phyloP scores from a whole-genome alignment of 495 filamentous ascomycete genomes.

The Hypomontagnella submonticulosa region DNA sequence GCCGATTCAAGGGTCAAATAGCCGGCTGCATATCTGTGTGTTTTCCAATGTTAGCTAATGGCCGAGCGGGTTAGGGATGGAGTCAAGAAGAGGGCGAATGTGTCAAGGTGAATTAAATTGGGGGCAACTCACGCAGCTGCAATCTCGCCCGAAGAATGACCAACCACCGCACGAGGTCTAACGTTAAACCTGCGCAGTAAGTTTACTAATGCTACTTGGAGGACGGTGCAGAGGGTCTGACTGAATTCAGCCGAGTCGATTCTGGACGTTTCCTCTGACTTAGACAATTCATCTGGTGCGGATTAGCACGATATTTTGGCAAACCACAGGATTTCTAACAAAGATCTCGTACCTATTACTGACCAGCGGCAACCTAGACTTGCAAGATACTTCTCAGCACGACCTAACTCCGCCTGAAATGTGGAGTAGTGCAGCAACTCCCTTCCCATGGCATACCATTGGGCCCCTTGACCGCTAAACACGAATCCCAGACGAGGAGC shows the following conservation, averaged over 20 bases:
- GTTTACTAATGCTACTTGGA: slow-evolving; percentile 62
- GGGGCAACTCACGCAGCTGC: slow-evolving; percentile 45
- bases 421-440: slow-evolving; percentile 49
- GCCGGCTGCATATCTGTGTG: slow-evolving; percentile 47
- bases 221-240: slow-evolving; percentile 56
- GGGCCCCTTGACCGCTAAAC: slow-evolving; percentile 54
- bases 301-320: neutral
- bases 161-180: slow-evolving; percentile 57
- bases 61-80: no score
- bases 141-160: slow-evolving; percentile 72
- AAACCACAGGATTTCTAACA: no score
- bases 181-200: slow-evolving; percentile 61
- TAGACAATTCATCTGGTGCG: slow-evolving; percentile 22
- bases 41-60: no score
- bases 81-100: no score
- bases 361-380: slow-evolving; percentile 44
- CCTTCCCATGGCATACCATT: slow-evolving; percentile 61
- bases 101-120: no score
- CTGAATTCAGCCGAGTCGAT: slow-evolving; percentile 51
- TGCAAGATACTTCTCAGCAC: slow-evolving; percentile 31
- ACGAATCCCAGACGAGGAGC: slow-evolving; percentile 36
- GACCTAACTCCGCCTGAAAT: slow-evolving; percentile 26
- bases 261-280: slow-evolving; percentile 17
- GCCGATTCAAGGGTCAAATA: slow-evolving; percentile 51
- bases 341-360: slow-evolving; percentile 26